Evolutionary conservation across 2,329 filamentous ascomycete species (phyloP).

Genomic region (Venturia asperata): DNA sequence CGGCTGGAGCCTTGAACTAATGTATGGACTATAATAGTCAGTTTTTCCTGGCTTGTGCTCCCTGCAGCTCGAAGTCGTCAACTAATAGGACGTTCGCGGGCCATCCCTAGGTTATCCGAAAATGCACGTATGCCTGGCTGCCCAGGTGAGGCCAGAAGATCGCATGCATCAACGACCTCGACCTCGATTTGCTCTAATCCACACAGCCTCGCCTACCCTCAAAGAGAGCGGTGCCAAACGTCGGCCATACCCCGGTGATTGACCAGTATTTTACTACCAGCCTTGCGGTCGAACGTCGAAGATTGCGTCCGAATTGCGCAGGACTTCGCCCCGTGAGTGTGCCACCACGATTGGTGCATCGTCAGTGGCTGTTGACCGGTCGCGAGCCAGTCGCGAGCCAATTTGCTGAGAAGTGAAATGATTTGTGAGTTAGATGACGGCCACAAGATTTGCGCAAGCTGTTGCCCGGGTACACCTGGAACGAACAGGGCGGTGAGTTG

Average conservation of each 20-base stretch:
- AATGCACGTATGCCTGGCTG: background rate
- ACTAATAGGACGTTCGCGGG: background rate
- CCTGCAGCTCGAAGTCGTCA: background rate
- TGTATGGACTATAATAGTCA: background rate
- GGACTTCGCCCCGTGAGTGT: too few relatives aligned
- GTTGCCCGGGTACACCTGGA: background rate
- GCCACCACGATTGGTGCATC: background rate
- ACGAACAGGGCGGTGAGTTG: background rate
- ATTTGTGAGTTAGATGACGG: background rate
- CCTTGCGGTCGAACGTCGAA: too few relatives aligned
- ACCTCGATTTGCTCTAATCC: too few relatives aligned
- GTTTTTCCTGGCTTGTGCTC: background rate
- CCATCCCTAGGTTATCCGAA: too few relatives aligned
- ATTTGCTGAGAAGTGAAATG: too few relatives aligned
- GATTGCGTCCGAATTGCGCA: background rate
- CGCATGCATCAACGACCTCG: too few relatives aligned
- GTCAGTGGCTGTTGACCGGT: background rate
- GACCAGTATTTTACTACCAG: too few relatives aligned
- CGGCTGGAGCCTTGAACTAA: background rate
- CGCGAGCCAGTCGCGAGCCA: too few relatives aligned
- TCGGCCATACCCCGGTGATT: too few relatives aligned
- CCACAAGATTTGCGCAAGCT: background rate
- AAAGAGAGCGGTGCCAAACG: too few relatives aligned
- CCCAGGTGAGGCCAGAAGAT: too few relatives aligned
- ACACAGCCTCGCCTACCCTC: too few relatives aligned